A percentile compares a stretch with the other conserved stretches of the same genome.
These are phyloP conservation scores for Hypoxylon sp. DNA, from an alignment of 2,329 filamentous ascomycete genomes.

Conservation along the genomic window DNA sequence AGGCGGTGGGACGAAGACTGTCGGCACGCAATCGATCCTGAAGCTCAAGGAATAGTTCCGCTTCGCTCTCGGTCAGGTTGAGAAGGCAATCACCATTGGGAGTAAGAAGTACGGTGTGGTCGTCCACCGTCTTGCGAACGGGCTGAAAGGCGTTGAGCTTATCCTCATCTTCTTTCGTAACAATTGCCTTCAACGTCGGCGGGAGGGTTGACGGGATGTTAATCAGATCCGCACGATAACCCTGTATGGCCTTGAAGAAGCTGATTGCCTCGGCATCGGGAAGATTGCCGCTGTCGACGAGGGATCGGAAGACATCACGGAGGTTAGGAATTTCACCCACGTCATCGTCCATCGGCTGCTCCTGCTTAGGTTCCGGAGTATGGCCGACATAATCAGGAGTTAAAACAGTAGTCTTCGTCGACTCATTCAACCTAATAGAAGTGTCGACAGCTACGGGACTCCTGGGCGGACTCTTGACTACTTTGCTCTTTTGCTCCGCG, in stretches of 20 bases:
- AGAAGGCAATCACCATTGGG: conserved; percentile 82
- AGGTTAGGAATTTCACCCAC: conserved; percentile 50
- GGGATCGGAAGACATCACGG: conserved; percentile 54
- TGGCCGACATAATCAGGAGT: conserved; percentile 52
- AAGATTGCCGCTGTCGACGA: conserved; percentile 53
- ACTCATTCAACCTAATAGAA: conserved; percentile 51
- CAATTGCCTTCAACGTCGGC: conserved; percentile 59
- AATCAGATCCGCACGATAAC: conserved; percentile 52
- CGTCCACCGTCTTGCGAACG: conserved; percentile 72
- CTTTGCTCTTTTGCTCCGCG: conserved; percentile 44
- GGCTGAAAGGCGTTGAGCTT: conserved; percentile 66
- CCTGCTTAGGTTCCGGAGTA: conserved; percentile 45
- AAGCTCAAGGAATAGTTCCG: conserved; percentile 75
- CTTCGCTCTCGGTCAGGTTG: conserved; percentile 75
- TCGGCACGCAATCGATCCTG: conserved; percentile 68
- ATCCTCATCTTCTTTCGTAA: conserved; percentile 66
- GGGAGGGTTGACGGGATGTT: conserved; percentile 50
- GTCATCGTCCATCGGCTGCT: conserved; percentile 49
- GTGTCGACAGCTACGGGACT: conserved; percentile 48
- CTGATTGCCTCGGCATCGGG: conserved; percentile 53
- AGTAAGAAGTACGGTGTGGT: conserved; percentile 77
- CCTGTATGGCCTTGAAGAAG: conserved; percentile 55
- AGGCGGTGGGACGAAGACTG: conserved; percentile 65
- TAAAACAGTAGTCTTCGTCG: conserved; percentile 52
- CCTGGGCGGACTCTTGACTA: conserved; percentile 45